These are phyloP conservation scores for Scedosporium apiospermum DNA, from an alignment of 2,329 filamentous ascomycete genomes.

Conservation along the genomic window DNA sequence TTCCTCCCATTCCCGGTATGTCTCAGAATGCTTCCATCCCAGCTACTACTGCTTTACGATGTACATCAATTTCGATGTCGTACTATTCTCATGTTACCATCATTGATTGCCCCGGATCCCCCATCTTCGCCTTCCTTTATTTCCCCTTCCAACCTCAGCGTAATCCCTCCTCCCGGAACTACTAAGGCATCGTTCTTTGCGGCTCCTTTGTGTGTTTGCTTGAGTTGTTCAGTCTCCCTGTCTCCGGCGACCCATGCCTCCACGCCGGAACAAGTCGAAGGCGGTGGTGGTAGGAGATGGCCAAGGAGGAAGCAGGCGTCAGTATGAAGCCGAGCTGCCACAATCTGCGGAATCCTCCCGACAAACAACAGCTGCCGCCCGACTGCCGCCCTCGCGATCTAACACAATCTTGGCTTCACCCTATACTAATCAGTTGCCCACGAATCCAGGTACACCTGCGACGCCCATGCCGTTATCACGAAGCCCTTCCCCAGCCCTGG, in stretches of 20 bases:
- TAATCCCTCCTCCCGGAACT: not conserved
- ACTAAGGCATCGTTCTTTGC: not conserved
- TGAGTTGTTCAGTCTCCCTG: not conserved
- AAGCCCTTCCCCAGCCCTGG: slow-evolving; percentile 75
- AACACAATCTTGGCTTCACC: not conserved
- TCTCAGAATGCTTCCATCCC: slow-evolving; percentile 12
- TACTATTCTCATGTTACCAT: not conserved
- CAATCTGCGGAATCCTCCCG: not conserved
- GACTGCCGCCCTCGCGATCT: not conserved
- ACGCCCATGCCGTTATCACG: slow-evolving; percentile 72
- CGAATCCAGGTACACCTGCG: slow-evolving; percentile 40
- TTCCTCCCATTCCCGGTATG: slow-evolving; percentile 47
- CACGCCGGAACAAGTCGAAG: not conserved
- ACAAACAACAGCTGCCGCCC: not conserved
- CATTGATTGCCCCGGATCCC: not conserved
- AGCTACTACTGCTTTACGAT: not conserved
- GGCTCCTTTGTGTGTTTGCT: not conserved
- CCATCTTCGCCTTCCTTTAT: no score
- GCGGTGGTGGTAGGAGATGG: not conserved
- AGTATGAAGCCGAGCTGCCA: not conserved
- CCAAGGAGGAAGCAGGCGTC: not conserved
- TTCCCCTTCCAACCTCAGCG: not conserved
- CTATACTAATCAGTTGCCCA: not conserved
- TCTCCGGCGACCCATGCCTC: not conserved
- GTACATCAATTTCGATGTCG: slow-evolving; percentile 1